phyloP scores from a whole-genome alignment of 1,139 yeast species.

The Eremothecium gossypii region DNA sequence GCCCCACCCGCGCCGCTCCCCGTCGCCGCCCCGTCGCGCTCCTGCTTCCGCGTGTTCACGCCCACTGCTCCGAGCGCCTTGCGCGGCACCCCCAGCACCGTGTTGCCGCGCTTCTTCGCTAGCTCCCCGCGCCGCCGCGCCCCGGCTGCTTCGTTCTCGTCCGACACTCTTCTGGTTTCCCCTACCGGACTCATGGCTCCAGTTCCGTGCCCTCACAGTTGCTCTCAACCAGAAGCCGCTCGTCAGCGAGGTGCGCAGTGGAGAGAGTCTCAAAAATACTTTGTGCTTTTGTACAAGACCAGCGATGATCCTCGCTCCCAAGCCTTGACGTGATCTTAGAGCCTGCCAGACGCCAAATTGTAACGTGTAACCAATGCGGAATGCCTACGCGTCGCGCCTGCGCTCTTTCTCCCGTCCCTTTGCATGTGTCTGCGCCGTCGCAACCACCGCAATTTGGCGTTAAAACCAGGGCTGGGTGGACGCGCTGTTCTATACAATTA shows the following conservation, averaged over 20 bases:
- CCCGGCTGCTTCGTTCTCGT: not conserved
- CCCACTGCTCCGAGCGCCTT: conserved; percentile 2
- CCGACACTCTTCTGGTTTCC: not conserved
- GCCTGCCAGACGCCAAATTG: not conserved
- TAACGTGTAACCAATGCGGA: conserved; percentile 2
- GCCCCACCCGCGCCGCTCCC: not conserved
- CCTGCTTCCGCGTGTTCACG: conserved; percentile 1
- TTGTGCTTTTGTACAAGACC: too few relatives aligned
- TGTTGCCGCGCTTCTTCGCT: not conserved
- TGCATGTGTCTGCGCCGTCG: too few relatives aligned
- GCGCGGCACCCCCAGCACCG: conserved; percentile 3
- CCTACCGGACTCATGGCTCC: conserved; percentile 1
- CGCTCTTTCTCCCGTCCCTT: too few relatives aligned
- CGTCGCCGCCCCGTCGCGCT: not conserved
- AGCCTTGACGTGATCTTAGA: too few relatives aligned
- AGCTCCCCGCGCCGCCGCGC: not conserved
- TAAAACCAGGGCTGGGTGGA: too few relatives aligned
- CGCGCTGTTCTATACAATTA: too few relatives aligned
- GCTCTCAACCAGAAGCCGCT: too few relatives aligned
- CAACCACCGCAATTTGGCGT: too few relatives aligned
- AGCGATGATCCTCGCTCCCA: too few relatives aligned
- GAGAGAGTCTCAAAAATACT: too few relatives aligned
- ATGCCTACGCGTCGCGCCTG: not conserved
- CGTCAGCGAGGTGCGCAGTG: too few relatives aligned
- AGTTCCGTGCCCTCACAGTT: too few relatives aligned